These are phyloP conservation scores for Polytrichum commune DNA, from an alignment of 225 moss, liverwort and hornwort species.

Conservation along the genomic window DNA sequence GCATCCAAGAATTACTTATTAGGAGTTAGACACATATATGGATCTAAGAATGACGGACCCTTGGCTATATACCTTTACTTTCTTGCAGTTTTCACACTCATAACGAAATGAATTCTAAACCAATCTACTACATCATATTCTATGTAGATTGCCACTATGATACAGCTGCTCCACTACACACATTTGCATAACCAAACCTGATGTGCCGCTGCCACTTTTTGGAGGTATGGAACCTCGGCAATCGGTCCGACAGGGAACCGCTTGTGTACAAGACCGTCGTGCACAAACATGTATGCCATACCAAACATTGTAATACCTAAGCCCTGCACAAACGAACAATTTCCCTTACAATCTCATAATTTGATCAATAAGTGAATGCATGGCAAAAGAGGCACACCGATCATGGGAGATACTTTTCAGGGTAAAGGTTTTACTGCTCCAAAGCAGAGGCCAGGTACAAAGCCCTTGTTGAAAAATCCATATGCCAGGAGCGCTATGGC, in stretches of 20 bases:
- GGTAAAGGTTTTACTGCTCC: slow-evolving; percentile 57
- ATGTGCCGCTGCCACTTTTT: slow-evolving; percentile 94
- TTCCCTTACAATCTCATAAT: not conserved
- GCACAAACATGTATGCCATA: slow-evolving; percentile 98
- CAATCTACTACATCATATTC: no score
- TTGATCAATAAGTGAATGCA: no score
- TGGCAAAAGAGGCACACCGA: not conserved
- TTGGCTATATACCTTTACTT: no score
- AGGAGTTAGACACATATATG: not conserved
- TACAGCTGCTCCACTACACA: no score
- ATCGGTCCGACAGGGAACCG: slow-evolving; percentile 92
- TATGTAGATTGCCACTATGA: no score
- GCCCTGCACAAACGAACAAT: slow-evolving; percentile 40
- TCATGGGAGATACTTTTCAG: not conserved
- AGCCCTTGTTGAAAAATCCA: slow-evolving; percentile 73
- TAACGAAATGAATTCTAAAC: no score
- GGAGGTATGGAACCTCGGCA: slow-evolving; percentile 83
- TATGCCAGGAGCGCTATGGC: slow-evolving; percentile 83
- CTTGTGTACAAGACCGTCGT: slow-evolving; percentile 91
- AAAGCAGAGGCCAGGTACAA: slow-evolving; percentile 90
- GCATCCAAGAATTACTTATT: slow-evolving; percentile 1
- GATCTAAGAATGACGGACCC: no score
- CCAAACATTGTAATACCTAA: slow-evolving; percentile 97
- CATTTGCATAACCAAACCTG: slow-evolving; percentile 39
- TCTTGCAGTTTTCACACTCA: no score